Evolutionary conservation across 176 grass and related monocot genomes (phyloP), one percentile per base, ranked within the genome.

Genomic region (Poa annua): DNA sequence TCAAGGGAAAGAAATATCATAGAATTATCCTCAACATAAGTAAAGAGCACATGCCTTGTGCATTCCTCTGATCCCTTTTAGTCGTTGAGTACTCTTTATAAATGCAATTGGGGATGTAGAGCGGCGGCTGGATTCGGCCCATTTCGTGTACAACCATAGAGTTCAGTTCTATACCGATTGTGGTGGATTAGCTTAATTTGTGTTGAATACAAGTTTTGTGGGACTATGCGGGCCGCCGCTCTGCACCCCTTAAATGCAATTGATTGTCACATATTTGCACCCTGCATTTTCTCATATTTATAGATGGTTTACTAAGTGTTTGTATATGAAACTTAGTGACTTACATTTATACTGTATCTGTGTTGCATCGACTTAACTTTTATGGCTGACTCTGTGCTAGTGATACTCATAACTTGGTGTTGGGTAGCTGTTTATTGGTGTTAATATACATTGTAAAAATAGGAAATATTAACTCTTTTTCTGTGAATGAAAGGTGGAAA

Each of bases 401-500:
- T 71, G 52, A 17, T 82, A 52, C 48, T 56, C 38, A 71, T 72
- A 11, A 73, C 11, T 26, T 6, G 8, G 0, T 84, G 21, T 26
- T 77, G 78, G 20, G 0, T 71, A 85, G 6, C 14, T 67, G 52
- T 56, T 80, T 89, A 59, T 71, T 80, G 4, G 19, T 93, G 82
- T 80, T 67, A 75, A 52, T 32, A 45, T 45, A 45, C 3, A 42
- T 65, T 8, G 22, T 78, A 85, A 29, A 78, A 72, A 44, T 29
- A 44, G 55, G 7, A 62, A 39, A 76, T 10, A 15, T 6, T 73
- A 29, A 91, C 64, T 82, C 44, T 71, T 84, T 52, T 67, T n/a
- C 83, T 79, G 15, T 70, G 35, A 72, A 65, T 55, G 8, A 45
- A 87, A 90, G 80, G 84, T 83, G 66, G 80, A 74, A 86, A 47